phyloP scores from a whole-genome alignment of 75 land plant species.

The Ceratopteris richardii region DNA sequence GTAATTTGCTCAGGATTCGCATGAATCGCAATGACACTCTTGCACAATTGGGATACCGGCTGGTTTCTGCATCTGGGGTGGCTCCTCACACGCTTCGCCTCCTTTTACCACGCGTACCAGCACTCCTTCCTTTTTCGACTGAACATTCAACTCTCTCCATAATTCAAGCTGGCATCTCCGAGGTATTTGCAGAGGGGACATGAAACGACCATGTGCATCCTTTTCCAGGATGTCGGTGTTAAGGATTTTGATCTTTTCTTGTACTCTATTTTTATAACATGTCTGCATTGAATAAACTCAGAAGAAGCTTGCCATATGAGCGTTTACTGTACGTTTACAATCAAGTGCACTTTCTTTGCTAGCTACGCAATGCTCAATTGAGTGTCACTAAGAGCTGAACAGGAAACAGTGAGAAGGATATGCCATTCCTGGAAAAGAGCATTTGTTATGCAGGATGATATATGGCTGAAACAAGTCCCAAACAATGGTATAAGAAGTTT shows the following conservation, averaged over 20 bases:
- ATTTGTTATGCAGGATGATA: not conserved
- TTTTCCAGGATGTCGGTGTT: no score
- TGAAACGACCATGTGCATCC: not conserved
- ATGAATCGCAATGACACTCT: slow-evolving; percentile 8
- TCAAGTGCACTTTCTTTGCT: not conserved
- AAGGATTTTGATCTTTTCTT: not conserved
- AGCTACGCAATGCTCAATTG: not conserved
- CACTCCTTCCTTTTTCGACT: slow-evolving; percentile 56
- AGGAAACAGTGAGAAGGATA: no score
- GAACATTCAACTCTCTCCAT: slow-evolving; percentile 31
- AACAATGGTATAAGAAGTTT: no score
- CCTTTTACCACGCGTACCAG: slow-evolving; percentile 43
- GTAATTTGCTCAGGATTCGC: no score
- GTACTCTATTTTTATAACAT: not conserved
- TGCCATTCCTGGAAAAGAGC: no score
- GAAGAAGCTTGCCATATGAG: not conserved
- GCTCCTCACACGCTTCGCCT: slow-evolving; percentile 61
- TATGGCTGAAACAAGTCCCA: not conserved
- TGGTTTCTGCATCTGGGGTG: slow-evolving; percentile 52
- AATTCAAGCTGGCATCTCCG: slow-evolving; percentile 29
- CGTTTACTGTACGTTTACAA: not conserved
- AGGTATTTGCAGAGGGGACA: slow-evolving; percentile 26
- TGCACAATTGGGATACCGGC: slow-evolving; percentile 50
- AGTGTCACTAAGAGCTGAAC: not conserved
- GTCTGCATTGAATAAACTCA: not conserved